Base-by-base conservation (phyloP, 1,139 yeast species). In the Hyphopichia pseudoburtonii region DNA sequence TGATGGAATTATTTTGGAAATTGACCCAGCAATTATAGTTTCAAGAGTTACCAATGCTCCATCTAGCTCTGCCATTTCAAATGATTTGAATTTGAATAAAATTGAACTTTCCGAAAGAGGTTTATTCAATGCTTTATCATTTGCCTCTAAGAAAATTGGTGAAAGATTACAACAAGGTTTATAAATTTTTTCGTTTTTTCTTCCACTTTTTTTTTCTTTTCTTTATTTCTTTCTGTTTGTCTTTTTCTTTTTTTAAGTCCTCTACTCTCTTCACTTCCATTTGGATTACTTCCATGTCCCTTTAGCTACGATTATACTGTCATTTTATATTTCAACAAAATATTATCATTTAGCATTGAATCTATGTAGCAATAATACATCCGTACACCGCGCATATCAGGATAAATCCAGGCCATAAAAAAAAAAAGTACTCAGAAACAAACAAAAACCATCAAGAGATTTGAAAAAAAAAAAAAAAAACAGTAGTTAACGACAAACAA, bases 41-140 rank as follows among this genome's bases (percentile, higher is more conserved):
- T 79, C 95, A 15, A 77, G 98, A 61, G 96, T 90, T 14, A 86
- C 97, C 24, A 79, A 80, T 49, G 82, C 94, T 22, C 96, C 97
- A 25, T 62, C 76, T 19, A 43, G 51, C 24, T 43, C 49, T 19
- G 51, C 44, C 21, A 47, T 56, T 30, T 48, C 60, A 30, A 57
- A 52, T 42, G 77, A 73, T 34, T 74, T 79, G 45, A 73, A 78
- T 41, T 62, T 80, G 51, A 76, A 82, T 54, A 76, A 79, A 49
- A 78, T 90, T 45, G 97, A 92, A 52, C 67, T 90, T 38, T 78
- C 83, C 44, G 97, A 92, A 62, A 87, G 83, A 62, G 96, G 97
- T 37, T 64, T 92, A 44, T 72, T 86, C 63, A 86, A 82, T 60
- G 96, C 96, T 17, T 87, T 88, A 68, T 86, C 89, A 36, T 84